phyloP scores from a whole-genome alignment of 208 protist genomes.

The Trypanosoma boissoni region DNA sequence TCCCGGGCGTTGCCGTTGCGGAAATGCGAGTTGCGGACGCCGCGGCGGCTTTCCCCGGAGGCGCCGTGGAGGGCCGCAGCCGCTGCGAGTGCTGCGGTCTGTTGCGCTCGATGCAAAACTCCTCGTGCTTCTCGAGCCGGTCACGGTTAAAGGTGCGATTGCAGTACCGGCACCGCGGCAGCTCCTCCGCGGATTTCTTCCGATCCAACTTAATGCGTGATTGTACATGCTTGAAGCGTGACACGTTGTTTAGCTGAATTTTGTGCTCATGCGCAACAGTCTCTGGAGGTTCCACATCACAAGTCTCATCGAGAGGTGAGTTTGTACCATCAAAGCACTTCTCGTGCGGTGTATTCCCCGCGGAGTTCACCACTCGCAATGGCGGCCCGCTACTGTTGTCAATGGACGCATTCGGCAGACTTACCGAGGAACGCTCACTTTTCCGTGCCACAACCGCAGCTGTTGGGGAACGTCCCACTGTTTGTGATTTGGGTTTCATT shows the following conservation, averaged over 20 bases:
- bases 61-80: not conserved
- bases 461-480: too few relatives aligned
- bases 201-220: slow-evolving; percentile 58
- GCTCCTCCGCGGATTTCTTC: slow-evolving; percentile 15
- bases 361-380: too few relatives aligned
- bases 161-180: slow-evolving; percentile 64
- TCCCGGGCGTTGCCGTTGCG: not conserved
- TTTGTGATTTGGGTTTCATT: too few relatives aligned
- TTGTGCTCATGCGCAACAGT: slow-evolving; percentile 31
- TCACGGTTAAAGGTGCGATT: slow-evolving; percentile 71
- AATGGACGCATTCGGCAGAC: too few relatives aligned
- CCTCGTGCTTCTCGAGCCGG: slow-evolving; percentile 80
- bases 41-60: not conserved
- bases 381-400: too few relatives aligned
- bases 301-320: too few relatives aligned
- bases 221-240: slow-evolving; percentile 71
- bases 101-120: slow-evolving; percentile 69
- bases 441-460: too few relatives aligned
- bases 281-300: too few relatives aligned
- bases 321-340: not conserved
- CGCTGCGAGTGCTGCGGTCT: slow-evolving; percentile 18
- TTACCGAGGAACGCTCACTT: too few relatives aligned
- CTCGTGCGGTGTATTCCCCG: too few relatives aligned
- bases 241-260: slow-evolving; percentile 79
- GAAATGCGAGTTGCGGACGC: not conserved